Percentiles rank a stretch among this genome's conserved stretches.
These are phyloP conservation scores for Barnettozyma californica DNA, from an alignment of 805 yeast species.

Conservation along the genomic window DNA sequence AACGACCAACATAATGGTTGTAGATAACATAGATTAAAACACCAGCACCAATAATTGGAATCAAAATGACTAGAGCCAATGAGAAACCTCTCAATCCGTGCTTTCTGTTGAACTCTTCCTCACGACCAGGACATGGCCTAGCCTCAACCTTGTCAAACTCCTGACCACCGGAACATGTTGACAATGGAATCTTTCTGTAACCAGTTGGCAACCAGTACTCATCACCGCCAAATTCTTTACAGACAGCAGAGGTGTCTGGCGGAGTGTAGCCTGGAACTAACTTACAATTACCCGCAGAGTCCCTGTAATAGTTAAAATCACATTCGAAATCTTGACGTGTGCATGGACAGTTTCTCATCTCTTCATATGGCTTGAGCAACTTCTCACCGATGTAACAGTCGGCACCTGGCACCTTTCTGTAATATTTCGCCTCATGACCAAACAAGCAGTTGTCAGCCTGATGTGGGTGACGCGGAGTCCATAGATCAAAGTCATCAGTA, in stretches of 20 bases:
- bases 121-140: constrained; percentile 85
- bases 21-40: constrained; percentile 65
- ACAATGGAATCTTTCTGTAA: constrained; percentile 77
- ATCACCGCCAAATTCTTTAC: constrained; percentile 49
- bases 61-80: constrained; percentile 44
- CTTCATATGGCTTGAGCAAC: constrained; percentile 49
- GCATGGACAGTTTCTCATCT: constrained; percentile 70
- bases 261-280: constrained; percentile 72
- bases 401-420: constrained; percentile 51
- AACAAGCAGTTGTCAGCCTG: constrained; percentile 53
- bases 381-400: constrained; percentile 66
- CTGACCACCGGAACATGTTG: constrained; percentile 82
- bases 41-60: constrained; percentile 51
- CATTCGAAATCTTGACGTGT: constrained; percentile 88
- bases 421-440: constrained; percentile 62
- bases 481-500: constrained; percentile 55
- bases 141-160: constrained; percentile 60
- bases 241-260: constrained; percentile 55
- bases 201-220: constrained; percentile 90
- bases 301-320: constrained; percentile 76
- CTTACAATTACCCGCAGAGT: constrained; percentile 77
- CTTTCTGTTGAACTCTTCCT: constrained; percentile 49
- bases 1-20: constrained; percentile 72
- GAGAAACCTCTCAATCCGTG: constrained; percentile 54
- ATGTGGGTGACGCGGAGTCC: constrained; percentile 56